A percentile compares a stretch with the other conserved stretches of the same genome.
These are phyloP conservation scores for Lactarius tabidus DNA, from an alignment of 768 basidiomycete genomes.

Conservation along the genomic window DNA sequence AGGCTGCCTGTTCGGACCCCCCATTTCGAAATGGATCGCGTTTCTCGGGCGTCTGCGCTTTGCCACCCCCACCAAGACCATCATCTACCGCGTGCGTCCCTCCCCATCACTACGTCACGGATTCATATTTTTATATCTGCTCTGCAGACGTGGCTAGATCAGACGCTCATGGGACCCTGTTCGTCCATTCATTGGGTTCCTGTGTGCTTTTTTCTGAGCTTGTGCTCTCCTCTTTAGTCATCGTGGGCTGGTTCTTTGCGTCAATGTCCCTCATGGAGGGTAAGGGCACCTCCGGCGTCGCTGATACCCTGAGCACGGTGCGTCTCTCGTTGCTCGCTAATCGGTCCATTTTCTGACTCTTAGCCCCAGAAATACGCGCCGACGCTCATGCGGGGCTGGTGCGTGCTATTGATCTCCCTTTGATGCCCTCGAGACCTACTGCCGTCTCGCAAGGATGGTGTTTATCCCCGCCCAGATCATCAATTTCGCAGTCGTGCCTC, in stretches of 20 bases:
- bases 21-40: conserved; percentile 78
- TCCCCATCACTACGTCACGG: neutral
- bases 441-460: conserved; percentile 47
- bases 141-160: conserved; percentile 73
- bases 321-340: neutral
- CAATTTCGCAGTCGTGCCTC: conserved; percentile 76
- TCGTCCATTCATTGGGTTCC: conserved; percentile 21
- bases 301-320: conserved; percentile 42
- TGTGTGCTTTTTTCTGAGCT: no score
- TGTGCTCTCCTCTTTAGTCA: conserved; percentile 8
- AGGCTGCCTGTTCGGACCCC: conserved; percentile 76
- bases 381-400: conserved; percentile 77
- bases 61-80: conserved; percentile 50
- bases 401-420: conserved; percentile 20
- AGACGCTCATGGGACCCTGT: conserved; percentile 73
- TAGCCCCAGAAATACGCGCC: conserved; percentile 58
- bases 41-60: conserved; percentile 70
- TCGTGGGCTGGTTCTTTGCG: conserved; percentile 58
- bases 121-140: neutral
- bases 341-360: neutral
- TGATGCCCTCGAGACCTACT: neutral
- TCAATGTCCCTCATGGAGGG: conserved; percentile 81
- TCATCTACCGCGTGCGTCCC: conserved; percentile 55
- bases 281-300: conserved; percentile 50
- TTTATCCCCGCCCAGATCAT: conserved; percentile 73